These are phyloP conservation scores for Sugiyamaella grinbergsii DNA, from an alignment of 1,139 yeast species.

Conservation along the genomic window DNA sequence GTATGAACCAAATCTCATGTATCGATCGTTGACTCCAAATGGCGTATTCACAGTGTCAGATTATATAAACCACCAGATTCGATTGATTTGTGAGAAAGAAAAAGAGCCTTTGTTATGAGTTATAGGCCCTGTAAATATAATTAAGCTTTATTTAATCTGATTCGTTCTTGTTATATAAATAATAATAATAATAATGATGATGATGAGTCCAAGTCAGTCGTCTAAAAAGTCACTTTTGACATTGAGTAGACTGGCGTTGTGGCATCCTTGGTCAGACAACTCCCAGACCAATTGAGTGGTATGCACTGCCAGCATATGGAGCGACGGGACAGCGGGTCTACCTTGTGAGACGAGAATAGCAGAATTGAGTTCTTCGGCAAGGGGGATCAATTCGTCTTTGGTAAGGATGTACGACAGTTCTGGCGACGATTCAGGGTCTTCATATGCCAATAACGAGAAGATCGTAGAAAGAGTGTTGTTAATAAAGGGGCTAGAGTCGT, in stretches of 20 bases:
- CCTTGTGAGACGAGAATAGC: constrained; percentile 51
- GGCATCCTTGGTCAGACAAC: constrained; percentile 38
- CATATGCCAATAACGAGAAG: constrained; percentile 56
- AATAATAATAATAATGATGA: constrained; percentile 4
- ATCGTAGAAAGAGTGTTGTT: constrained; percentile 46
- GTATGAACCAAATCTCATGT: constrained; percentile 63
- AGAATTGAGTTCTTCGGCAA: constrained; percentile 50
- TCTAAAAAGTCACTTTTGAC: constrained; percentile 42
- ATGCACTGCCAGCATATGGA: constrained; percentile 45
- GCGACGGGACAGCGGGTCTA: constrained; percentile 43
- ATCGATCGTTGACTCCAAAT: constrained; percentile 56
- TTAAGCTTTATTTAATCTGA: background rate
- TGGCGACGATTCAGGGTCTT: constrained; percentile 46
- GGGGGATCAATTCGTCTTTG: constrained; percentile 42
- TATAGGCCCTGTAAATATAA: too few relatives aligned
- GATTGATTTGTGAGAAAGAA: constrained; percentile 34
- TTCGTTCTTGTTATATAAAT: constrained; percentile 1
- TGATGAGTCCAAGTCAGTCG: background rate
- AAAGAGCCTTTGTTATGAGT: background rate
- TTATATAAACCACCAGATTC: constrained; percentile 50
- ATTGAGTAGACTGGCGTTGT: constrained; percentile 43
- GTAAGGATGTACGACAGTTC: constrained; percentile 47
- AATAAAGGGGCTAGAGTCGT: constrained; percentile 38
- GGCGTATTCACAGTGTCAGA: constrained; percentile 66
- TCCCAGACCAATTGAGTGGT: constrained; percentile 42